Conservation (phyloP, 1,139 yeast genomes). For the Zygosaccharomyces sapae region DNA sequence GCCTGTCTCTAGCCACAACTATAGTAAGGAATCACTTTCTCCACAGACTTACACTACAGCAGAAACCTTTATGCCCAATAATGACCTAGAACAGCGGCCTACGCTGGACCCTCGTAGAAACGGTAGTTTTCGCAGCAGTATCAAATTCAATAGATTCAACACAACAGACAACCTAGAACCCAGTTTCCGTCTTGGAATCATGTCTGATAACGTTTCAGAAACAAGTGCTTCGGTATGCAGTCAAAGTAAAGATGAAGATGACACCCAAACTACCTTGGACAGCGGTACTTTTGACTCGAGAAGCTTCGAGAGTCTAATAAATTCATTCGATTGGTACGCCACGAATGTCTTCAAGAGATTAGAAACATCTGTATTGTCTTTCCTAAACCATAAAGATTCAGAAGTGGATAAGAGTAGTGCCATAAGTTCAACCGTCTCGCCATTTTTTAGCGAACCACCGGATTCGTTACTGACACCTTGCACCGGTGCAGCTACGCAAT, state of each 20-base stretch:
- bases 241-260: neutral
- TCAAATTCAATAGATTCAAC: slow-evolving; percentile 1
- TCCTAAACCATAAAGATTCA: slow-evolving; percentile 3
- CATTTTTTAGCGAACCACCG: neutral
- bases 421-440: neutral
- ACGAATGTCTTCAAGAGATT: slow-evolving; percentile 10
- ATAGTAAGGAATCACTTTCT: neutral
- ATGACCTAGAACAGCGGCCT: neutral
- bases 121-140: slow-evolving; percentile 2
- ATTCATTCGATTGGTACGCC: slow-evolving; percentile 6
- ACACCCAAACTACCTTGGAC: neutral
- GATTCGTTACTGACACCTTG: slow-evolving; percentile 1
- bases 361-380: slow-evolving; percentile 11
- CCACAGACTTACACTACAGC: slow-evolving; percentile 4
- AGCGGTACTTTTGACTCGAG: neutral
- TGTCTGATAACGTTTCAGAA: neutral
- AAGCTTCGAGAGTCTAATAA: slow-evolving; percentile 2
- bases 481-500: slow-evolving; percentile 4
- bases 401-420: neutral
- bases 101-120: slow-evolving; percentile 5
- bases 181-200: slow-evolving; percentile 1
- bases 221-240: neutral
- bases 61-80: neutral
- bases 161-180: neutral
- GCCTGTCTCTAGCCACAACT: neutral